Evolutionary conservation across 208 protist species (phyloP).

Genomic region (Leishmania major): DNA sequence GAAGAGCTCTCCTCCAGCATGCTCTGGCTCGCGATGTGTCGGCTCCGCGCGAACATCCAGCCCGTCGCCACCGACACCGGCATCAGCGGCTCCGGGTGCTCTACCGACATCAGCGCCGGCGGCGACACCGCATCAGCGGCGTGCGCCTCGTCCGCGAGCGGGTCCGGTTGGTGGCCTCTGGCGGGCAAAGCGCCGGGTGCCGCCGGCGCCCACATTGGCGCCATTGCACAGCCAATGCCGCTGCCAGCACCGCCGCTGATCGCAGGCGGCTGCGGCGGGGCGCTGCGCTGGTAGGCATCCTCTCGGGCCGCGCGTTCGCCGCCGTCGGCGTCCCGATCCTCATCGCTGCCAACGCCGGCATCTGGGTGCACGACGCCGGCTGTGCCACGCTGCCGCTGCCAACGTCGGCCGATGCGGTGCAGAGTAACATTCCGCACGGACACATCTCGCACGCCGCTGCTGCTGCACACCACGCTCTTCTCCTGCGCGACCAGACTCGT

Average conservation of each 20-base stretch:
- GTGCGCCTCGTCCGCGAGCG: not conserved
- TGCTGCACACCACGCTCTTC: not conserved
- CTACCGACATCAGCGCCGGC: no score
- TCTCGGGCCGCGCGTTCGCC: not conserved
- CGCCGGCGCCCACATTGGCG: not conserved
- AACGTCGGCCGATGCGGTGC: no score
- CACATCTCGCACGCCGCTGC: not conserved
- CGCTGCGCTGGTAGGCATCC: not conserved
- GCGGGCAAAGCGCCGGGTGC: not conserved
- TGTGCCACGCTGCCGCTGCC: not conserved
- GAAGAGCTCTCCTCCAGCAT: conserved; percentile 14
- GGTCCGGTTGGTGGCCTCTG: not conserved
- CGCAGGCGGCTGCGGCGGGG: not conserved
- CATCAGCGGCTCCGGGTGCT: conserved; percentile 2
- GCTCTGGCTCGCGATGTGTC: conserved; percentile 11
- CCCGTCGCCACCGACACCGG: not conserved
- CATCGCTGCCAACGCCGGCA: not conserved
- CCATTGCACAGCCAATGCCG: not conserved
- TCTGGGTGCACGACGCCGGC: not conserved
- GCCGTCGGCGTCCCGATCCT: not conserved
- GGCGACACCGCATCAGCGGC: not conserved
- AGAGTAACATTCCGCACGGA: no score
- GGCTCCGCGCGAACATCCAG: conserved; percentile 20
- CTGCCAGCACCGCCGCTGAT: no score
- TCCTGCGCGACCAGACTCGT: not conserved